Evolutionary conservation across 148 eudicot genomes (phyloP).

Genomic region (Fallopia convolvulus): DNA sequence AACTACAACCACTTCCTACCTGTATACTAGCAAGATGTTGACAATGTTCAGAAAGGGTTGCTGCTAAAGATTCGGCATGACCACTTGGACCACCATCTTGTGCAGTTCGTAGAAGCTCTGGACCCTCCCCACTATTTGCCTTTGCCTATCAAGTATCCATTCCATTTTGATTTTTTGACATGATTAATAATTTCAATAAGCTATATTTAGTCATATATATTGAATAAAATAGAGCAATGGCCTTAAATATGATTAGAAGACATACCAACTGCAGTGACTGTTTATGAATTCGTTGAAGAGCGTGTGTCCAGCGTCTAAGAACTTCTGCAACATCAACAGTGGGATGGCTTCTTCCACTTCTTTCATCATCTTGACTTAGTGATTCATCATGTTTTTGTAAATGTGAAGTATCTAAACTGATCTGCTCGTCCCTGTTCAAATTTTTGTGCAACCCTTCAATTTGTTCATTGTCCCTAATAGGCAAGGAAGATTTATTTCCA

Average conservation of each 20-base stretch:
- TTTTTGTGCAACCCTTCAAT: constrained; percentile 22
- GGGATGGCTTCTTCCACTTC: constrained; percentile 63
- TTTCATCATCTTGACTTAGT: constrained; percentile 51
- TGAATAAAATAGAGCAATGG: neutral
- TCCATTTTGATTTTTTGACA: neutral
- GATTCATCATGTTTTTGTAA: constrained; percentile 42
- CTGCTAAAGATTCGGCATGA: constrained; percentile 82
- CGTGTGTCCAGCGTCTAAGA: constrained; percentile 97
- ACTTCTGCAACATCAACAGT: constrained; percentile 95
- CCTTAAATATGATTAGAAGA: neutral
- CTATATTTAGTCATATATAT: neutral
- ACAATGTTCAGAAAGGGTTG: constrained; percentile 82
- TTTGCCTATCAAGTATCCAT: constrained; percentile 41
- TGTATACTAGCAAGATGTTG: constrained; percentile 95
- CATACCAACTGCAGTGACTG: constrained; percentile 89
- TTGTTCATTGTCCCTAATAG: constrained; percentile 43
- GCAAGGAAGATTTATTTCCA: constrained; percentile 30
- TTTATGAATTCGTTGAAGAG: constrained; percentile 85
- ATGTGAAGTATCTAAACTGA: constrained; percentile 21
- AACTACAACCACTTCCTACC: constrained; percentile 24
- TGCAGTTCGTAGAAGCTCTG: constrained; percentile 73
- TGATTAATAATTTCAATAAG: neutral
- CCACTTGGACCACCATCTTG: constrained; percentile 63
- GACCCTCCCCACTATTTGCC: constrained; percentile 91
- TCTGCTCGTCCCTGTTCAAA: neutral